Evolutionary conservation across 1,284 basidiomycete genomes (phyloP).

Genomic region (Xanthoconium separans): DNA sequence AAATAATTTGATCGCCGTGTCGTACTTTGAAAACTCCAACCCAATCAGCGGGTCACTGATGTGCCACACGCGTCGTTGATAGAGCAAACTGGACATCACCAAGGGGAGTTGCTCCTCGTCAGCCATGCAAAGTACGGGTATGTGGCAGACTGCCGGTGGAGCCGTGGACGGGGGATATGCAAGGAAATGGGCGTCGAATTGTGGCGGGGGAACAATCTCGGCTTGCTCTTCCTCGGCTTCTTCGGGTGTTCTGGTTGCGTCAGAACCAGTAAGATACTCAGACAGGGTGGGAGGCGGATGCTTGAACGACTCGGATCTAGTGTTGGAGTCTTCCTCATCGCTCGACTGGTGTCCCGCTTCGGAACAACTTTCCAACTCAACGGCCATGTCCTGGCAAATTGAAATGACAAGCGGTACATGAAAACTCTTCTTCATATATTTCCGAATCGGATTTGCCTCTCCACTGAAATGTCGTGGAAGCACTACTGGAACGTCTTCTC

Average conservation of each 20-base stretch:
- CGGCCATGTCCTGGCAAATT: background rate
- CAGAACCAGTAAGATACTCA: background rate
- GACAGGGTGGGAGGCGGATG: background rate
- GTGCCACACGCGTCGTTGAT: constrained; percentile 4
- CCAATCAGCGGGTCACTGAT: background rate
- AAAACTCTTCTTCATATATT: constrained; percentile 2
- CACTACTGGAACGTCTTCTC: constrained; percentile 1
- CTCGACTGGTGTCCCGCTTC: background rate
- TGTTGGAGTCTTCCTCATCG: background rate
- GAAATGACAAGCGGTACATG: constrained; percentile 1
- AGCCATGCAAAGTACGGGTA: constrained; percentile 1
- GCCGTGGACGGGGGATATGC: background rate
- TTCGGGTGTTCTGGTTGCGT: background rate
- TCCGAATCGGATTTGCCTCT: background rate
- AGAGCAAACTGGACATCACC: constrained; percentile 10
- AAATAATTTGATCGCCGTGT: background rate
- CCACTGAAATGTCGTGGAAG: constrained; percentile 8
- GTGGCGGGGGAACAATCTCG: background rate
- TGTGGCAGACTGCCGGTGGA: background rate
- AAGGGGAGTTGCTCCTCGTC: background rate
- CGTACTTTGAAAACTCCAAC: constrained; percentile 10
- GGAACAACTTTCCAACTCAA: background rate
- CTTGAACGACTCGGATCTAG: background rate
- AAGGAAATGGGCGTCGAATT: constrained; percentile 3
- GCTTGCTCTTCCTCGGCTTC: background rate